Conservation (phyloP, 805 yeast genomes). For the Candida germanica region DNA sequence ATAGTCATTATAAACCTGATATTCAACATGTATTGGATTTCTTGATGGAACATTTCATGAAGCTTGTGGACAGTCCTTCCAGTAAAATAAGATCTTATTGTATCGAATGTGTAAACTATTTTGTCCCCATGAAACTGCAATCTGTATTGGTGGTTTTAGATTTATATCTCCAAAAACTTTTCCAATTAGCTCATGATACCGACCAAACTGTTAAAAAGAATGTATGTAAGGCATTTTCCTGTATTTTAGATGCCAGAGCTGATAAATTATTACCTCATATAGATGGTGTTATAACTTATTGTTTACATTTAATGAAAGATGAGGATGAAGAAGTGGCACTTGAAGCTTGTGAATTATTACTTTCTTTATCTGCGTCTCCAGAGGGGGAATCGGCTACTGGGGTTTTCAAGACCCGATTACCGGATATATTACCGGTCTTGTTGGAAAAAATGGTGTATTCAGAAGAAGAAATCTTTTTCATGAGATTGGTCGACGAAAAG, state of each 20-base stretch:
- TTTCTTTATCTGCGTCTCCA: conserved; percentile 69
- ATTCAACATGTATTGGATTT: conserved; percentile 57
- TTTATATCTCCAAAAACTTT: conserved; percentile 59
- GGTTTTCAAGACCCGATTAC: conserved; percentile 55
- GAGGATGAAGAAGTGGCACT: conserved; percentile 71
- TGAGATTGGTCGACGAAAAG: conserved; percentile 62
- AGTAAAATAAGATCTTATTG: conserved; percentile 58
- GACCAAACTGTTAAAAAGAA: conserved; percentile 62
- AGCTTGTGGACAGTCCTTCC: conserved; percentile 40
- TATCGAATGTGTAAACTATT: conserved; percentile 71
- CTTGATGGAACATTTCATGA: conserved; percentile 58
- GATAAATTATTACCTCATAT: conserved; percentile 78
- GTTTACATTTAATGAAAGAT: conserved; percentile 71
- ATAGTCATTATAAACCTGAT: conserved; percentile 65
- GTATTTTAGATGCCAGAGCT: conserved; percentile 71
- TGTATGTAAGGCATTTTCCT: conserved; percentile 73
- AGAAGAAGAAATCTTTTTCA: conserved; percentile 68
- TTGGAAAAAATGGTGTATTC: conserved; percentile 83
- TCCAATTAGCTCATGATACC: conserved; percentile 63
- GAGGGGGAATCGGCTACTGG: conserved; percentile 32
- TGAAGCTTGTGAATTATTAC: conserved; percentile 90
- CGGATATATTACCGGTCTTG: conserved; percentile 69
- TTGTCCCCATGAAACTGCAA: conserved; percentile 68
- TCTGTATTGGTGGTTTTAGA: conserved; percentile 64
- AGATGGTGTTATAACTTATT: conserved; percentile 81